Evolutionary conservation across 495 filamentous ascomycete species (phyloP).

Genomic region (Neurospora africana): DNA sequence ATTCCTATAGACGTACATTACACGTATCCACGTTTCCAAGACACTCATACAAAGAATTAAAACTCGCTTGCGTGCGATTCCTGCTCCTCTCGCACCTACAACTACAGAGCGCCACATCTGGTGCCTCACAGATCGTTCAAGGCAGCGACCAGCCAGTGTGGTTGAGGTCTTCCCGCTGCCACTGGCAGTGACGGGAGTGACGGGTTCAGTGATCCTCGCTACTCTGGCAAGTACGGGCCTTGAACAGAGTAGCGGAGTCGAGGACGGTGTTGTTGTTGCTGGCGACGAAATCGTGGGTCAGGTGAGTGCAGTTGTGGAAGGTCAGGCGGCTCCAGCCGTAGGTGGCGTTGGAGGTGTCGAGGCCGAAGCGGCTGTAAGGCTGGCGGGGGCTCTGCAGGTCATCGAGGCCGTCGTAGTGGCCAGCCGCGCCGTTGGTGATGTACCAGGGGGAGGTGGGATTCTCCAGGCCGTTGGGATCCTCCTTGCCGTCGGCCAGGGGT

Average conservation of each 20-base stretch:
- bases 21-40: background rate
- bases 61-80: background rate
- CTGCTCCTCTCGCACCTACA: background rate
- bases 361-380: conserved; percentile 1
- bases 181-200: background rate
- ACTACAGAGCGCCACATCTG: background rate
- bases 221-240: conserved; percentile 1
- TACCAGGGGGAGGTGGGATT: conserved; percentile 42
- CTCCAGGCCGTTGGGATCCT: conserved; percentile 26
- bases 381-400: background rate
- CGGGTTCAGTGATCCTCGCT: background rate
- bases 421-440: conserved; percentile 36
- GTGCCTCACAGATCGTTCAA: background rate
- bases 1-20: background rate
- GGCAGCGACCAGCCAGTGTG: background rate
- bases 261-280: conserved; percentile 21
- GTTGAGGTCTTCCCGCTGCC: background rate
- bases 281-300: conserved; percentile 24
- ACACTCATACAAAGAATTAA: background rate
- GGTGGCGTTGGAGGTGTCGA: conserved; percentile 8
- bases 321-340: conserved; percentile 24
- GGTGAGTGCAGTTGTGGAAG: conserved; percentile 26
- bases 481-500: conserved; percentile 21
- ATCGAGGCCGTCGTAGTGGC: conserved; percentile 29
- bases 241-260: conserved; percentile 25